Evolutionary conservation across 192 early-diverging fungal species (phyloP), one percentile per base, ranked within the genome.

Genomic region (Coemansia sp.): DNA sequence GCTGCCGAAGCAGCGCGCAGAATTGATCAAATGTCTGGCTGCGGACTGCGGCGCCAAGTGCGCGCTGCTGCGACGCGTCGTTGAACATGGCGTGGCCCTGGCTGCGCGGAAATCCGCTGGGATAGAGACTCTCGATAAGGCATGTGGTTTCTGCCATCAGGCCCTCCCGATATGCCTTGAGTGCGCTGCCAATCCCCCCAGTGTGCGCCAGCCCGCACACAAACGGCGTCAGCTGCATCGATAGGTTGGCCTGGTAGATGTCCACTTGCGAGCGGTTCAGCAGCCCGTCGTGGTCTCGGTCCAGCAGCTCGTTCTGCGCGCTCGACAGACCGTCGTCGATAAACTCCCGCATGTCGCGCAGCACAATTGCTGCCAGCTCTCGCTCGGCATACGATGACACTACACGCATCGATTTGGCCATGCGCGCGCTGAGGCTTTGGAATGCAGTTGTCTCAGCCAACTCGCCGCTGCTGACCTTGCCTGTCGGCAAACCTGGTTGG

Each of bases 21-120:
- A 94, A 98, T 19, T 89, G 79, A 43, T 91, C 86, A 65, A 95
- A 90, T 2, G 89, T 87, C 91, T 97, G 93, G 14, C 74, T 86
- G 0, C 89, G 85, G 6, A 94, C 74, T 1, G 83, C 84, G 16
- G 73, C 50, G 54, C 83, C 81, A 69, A 75, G 64, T 3, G 69
- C 54, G n/a, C 73, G 62, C 55, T 78, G 76, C 67, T 69, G 69
- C 2, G 67, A 32, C 14, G 64, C 65, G 18, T 71, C 74, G 35
- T 55, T 68, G 10, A 77, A 73, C 23, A 48, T 32, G 0, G 70
- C 66, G 18, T 75, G 73, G 5, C 67, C 72, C n/a, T 47, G 47
- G 52, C 75, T 72, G 18, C 76, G 69, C 5, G 76, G 70, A 57
- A 68, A 66, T 2, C 38, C 64, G 28, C 35, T 54, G 9, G 65